Percentiles rank a stretch among this genome's conserved stretches.
phyloP scores from a whole-genome alignment of 306 rosid genomes.

The Prunus kanzakura region DNA sequence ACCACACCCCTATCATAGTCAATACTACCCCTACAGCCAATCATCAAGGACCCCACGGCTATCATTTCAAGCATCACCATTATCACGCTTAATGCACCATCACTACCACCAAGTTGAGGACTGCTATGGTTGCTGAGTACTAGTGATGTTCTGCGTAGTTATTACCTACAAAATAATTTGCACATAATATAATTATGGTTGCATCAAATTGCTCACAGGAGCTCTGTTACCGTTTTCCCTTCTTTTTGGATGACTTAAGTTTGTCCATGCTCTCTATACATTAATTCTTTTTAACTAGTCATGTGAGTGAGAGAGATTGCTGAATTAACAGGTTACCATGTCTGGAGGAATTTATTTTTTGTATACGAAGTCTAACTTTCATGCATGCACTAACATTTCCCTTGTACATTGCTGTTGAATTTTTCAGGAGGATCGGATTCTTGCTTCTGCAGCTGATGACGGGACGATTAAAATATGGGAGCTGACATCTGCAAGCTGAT shows the following conservation, averaged over 20 bases:
- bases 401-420: slow-evolving; percentile 5
- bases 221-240: neutral
- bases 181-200: neutral
- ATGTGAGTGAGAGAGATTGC: neutral
- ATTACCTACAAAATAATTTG: neutral
- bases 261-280: neutral
- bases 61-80: neutral
- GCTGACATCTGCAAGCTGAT: slow-evolving; percentile 48
- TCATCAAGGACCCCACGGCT: neutral
- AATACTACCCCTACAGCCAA: neutral
- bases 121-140: neutral
- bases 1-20: neutral
- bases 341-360: neutral
- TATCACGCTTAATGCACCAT: neutral
- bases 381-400: neutral
- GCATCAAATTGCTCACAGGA: neutral
- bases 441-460: slow-evolving; percentile 89
- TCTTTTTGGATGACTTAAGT: neutral
- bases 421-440: slow-evolving; percentile 61
- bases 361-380: neutral
- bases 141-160: neutral
- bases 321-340: no score
- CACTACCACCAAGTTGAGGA: neutral
- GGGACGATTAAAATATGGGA: slow-evolving; percentile 89
- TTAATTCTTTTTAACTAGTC: neutral